Evolutionary conservation across 495 filamentous ascomycete genomes (phyloP).

Genomic region (Aspergillus funiculosus): DNA sequence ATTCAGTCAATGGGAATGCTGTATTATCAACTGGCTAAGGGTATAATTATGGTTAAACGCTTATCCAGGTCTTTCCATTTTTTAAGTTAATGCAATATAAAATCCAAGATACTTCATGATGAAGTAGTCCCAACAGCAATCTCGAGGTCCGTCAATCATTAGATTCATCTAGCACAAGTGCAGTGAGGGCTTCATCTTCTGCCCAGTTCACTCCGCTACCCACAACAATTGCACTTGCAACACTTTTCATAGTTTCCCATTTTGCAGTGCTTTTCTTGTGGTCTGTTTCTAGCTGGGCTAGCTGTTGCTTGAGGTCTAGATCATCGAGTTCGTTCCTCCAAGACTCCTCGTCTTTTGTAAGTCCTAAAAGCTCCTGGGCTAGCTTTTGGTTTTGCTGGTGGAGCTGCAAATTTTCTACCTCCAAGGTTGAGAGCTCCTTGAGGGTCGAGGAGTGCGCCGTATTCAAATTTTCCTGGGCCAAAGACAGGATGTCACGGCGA

Average conservation of each 20-base stretch:
- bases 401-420: constrained; percentile 49
- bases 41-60: constrained; percentile 14
- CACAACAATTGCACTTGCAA: constrained; percentile 66
- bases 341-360: constrained; percentile 52
- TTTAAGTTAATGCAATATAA: too few species aligned
- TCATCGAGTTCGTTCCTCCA: constrained; percentile 48
- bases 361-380: constrained; percentile 51
- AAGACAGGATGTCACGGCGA: constrained; percentile 60
- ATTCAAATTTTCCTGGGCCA: constrained; percentile 52
- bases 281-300: constrained; percentile 52
- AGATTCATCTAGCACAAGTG: constrained; percentile 70
- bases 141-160: constrained; percentile 37
- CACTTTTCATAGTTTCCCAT: constrained; percentile 70
- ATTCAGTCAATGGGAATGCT: too few species aligned
- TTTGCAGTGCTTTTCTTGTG: constrained; percentile 51
- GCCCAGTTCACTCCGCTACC: constrained; percentile 85
- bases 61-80: too few species aligned
- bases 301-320: constrained; percentile 43
- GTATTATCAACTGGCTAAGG: background rate
- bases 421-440: constrained; percentile 46
- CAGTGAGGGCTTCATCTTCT: constrained; percentile 59
- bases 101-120: background rate
- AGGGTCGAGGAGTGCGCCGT: constrained; percentile 43
- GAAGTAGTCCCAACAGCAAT: background rate
- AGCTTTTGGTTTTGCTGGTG: constrained; percentile 58